These are phyloP conservation scores for Acacia pycnantha DNA, from an alignment of 331 rosid genomes.

Conservation along the genomic window DNA sequence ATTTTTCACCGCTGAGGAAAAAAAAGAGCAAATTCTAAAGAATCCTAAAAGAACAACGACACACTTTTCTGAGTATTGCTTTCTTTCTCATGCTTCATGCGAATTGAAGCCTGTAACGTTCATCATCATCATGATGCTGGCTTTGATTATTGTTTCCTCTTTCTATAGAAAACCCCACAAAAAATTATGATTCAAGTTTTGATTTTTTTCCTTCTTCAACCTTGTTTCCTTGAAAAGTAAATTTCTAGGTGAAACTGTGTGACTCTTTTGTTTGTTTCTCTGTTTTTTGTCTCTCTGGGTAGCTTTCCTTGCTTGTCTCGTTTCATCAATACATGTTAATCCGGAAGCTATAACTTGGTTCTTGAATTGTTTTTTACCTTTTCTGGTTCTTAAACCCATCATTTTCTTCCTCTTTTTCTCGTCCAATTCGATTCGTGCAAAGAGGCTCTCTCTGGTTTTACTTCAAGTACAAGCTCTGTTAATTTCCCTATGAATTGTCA, in stretches of 20 bases:
- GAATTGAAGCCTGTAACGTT: background rate
- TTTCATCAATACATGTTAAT: background rate
- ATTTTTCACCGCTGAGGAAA: slow-evolving; percentile 20
- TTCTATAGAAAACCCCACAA: background rate
- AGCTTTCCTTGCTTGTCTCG: slow-evolving; percentile 6
- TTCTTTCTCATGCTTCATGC: background rate
- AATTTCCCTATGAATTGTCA: background rate
- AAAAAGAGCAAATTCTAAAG: background rate
- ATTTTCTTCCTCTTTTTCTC: background rate
- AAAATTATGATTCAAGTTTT: background rate
- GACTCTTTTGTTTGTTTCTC: background rate
- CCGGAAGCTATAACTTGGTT: background rate
- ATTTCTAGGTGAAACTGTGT: background rate
- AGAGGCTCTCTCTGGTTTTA: background rate
- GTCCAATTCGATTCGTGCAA: background rate
- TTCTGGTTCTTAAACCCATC: background rate
- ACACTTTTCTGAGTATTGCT: background rate
- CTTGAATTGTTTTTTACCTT: background rate
- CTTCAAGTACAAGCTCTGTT: background rate
- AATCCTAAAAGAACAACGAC: background rate
- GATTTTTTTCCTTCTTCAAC: background rate
- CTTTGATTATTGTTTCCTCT: background rate
- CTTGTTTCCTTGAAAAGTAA: background rate
- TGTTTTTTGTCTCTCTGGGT: background rate
- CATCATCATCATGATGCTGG: background rate